Evolutionary conservation across 768 basidiomycete genomes (phyloP).

Genomic region (Pleurotus citrinopileatus): DNA sequence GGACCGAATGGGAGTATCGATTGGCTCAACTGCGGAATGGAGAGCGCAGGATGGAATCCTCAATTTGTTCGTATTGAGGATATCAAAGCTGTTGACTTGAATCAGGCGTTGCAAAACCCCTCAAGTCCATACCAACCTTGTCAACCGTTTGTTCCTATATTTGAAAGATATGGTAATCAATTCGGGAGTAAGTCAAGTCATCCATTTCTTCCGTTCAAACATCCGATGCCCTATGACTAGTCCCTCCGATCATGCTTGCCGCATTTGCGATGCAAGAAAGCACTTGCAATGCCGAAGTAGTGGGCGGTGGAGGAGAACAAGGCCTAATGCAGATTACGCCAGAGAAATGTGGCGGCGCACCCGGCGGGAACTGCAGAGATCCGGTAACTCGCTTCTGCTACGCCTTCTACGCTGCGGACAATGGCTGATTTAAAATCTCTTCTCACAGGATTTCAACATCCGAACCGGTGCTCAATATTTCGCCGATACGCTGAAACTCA

Average conservation of each 20-base stretch:
- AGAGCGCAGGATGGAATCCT: slow-evolving; percentile 66
- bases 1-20: slow-evolving; percentile 74
- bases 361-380: slow-evolving; percentile 43
- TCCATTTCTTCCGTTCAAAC: not conserved
- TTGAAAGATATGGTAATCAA: slow-evolving; percentile 55
- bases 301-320: slow-evolving; percentile 79
- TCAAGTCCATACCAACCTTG: slow-evolving; percentile 62
- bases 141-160: slow-evolving; percentile 42
- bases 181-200: slow-evolving; percentile 21
- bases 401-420: not conserved
- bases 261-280: slow-evolving; percentile 89
- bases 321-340: slow-evolving; percentile 84
- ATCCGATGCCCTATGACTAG: not conserved
- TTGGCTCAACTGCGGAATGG: slow-evolving; percentile 79
- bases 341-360: slow-evolving; percentile 70
- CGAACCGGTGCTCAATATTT: slow-evolving; percentile 62
- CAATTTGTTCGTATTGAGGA: slow-evolving; percentile 55
- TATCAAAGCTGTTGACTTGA: slow-evolving; percentile 44
- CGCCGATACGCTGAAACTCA: slow-evolving; percentile 40
- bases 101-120: slow-evolving; percentile 42
- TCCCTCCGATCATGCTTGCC: slow-evolving; percentile 78
- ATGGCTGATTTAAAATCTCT: not conserved
- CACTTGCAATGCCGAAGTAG: slow-evolving; percentile 59
- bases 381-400: slow-evolving; percentile 31
- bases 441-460: slow-evolving; percentile 66